Evolutionary conservation across 192 early-diverging fungal genomes (phyloP).

Genomic region (Entrophospora sp.): DNA sequence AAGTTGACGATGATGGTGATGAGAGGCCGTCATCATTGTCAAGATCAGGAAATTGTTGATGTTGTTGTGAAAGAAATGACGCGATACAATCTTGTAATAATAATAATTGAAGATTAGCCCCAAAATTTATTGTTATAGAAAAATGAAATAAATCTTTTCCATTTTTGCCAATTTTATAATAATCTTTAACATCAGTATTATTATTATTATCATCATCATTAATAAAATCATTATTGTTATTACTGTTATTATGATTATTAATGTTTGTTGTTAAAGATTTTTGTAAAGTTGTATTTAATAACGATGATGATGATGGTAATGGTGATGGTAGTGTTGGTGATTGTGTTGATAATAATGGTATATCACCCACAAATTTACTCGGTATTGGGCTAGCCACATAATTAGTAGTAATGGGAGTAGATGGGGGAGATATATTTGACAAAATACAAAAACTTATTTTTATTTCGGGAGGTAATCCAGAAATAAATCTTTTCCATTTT

Average conservation of each 20-base stretch:
- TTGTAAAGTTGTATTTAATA: too few species aligned
- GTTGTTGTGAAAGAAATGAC: not conserved
- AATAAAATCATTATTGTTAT: not conserved
- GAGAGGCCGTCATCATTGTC: too few species aligned
- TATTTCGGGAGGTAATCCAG: conserved; percentile 29
- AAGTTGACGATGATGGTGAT: too few species aligned
- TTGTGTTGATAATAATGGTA: too few species aligned
- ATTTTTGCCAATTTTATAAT: conserved; percentile 13
- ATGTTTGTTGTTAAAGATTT: too few species aligned
- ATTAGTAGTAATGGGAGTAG: not conserved
- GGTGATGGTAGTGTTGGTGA: too few species aligned
- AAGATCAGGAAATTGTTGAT: conserved; percentile 9
- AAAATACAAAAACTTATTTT: conserved; percentile 30
- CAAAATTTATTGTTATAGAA: conserved; percentile 20
- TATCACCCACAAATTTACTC: too few species aligned
- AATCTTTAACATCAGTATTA: not conserved
- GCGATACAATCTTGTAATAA: conserved; percentile 12
- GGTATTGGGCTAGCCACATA: not conserved
- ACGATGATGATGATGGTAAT: too few species aligned
- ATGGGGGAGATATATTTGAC: conserved; percentile 9
- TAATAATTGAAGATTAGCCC: conserved; percentile 17
- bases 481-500: not conserved
- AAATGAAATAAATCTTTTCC: conserved; percentile 3
- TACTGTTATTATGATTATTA: too few species aligned
- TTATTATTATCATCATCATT: not conserved